A percentile compares a stretch with the other conserved stretches of the same genome.
phyloP scores from a whole-genome alignment of 1,284 basidiomycete genomes.

The Ceratobasidium sp. region DNA sequence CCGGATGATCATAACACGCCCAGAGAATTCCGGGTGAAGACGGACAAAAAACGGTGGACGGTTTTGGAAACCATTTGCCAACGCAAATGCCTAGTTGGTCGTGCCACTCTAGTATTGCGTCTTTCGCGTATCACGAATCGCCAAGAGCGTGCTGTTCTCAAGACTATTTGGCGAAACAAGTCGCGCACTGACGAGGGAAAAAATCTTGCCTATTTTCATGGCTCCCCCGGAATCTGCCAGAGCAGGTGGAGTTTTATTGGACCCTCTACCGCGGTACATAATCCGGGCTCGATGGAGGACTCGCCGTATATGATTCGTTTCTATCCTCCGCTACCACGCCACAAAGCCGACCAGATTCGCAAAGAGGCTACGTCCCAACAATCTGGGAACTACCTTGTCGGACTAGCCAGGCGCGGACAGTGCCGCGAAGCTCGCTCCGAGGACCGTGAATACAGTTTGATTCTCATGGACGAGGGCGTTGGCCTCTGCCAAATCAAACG shows the following conservation, averaged over 20 bases:
- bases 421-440: neutral
- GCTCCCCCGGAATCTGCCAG: neutral
- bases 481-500: constrained; percentile 11
- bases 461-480: constrained; percentile 32
- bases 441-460: constrained; percentile 9
- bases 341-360: neutral
- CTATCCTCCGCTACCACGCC: neutral
- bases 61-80: constrained; percentile 26
- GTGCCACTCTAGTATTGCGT: constrained; percentile 11
- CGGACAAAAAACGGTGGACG: neutral
- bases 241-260: neutral
- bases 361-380: too few species aligned
- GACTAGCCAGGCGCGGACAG: neutral
- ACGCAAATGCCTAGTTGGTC: constrained; percentile 19
- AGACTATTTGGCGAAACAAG: neutral
- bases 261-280: too few species aligned
- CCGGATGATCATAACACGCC: neutral
- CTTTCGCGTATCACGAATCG: neutral
- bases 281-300: too few species aligned
- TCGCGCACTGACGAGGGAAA: constrained; percentile 1
- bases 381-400: too few species aligned
- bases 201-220: neutral
- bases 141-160: constrained; percentile 9
- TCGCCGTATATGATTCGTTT: neutral
- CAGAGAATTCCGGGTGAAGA: constrained; percentile 11